These are phyloP conservation scores for Fusarium udum DNA, from an alignment of 2,329 filamentous ascomycete species.

Conservation along the genomic window DNA sequence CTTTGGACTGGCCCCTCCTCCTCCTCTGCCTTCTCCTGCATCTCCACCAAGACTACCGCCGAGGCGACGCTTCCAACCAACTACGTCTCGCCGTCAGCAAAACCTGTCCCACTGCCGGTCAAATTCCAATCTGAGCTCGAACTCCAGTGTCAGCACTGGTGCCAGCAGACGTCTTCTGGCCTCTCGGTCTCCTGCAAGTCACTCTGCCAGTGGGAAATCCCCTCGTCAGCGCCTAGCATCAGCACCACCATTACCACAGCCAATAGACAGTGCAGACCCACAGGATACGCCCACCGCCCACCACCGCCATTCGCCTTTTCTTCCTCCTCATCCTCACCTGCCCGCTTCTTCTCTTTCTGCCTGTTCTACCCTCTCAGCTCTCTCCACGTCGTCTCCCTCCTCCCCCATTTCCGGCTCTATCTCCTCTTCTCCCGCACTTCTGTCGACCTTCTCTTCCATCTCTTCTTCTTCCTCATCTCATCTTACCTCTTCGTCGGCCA, in stretches of 20 bases:
- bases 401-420: constrained; percentile 30
- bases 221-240: constrained; percentile 41
- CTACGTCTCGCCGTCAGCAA: constrained; percentile 38
- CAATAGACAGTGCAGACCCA: constrained; percentile 35
- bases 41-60: constrained; percentile 34
- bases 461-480: constrained; percentile 35
- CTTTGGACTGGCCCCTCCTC: constrained; percentile 29
- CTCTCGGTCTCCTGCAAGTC: constrained; percentile 36
- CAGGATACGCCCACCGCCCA: constrained; percentile 35
- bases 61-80: constrained; percentile 40
- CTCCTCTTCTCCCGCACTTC: constrained; percentile 35
- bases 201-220: constrained; percentile 35
- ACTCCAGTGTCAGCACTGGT: constrained; percentile 21
- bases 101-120: constrained; percentile 42
- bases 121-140: constrained; percentile 28
- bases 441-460: constrained; percentile 23
- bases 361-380: constrained; percentile 31
- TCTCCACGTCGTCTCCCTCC: constrained; percentile 37
- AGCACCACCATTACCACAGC: constrained; percentile 13
- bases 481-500: constrained; percentile 30
- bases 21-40: constrained; percentile 30
- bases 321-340: constrained; percentile 44
- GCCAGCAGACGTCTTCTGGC: constrained; percentile 33
- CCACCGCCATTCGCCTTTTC: constrained; percentile 45
- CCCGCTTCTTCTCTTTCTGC: constrained; percentile 39